Evolutionary conservation across 108 stramenopile species (phyloP), one percentile per base, ranked within the genome.

Genomic region (Cyclotella cryptica): DNA sequence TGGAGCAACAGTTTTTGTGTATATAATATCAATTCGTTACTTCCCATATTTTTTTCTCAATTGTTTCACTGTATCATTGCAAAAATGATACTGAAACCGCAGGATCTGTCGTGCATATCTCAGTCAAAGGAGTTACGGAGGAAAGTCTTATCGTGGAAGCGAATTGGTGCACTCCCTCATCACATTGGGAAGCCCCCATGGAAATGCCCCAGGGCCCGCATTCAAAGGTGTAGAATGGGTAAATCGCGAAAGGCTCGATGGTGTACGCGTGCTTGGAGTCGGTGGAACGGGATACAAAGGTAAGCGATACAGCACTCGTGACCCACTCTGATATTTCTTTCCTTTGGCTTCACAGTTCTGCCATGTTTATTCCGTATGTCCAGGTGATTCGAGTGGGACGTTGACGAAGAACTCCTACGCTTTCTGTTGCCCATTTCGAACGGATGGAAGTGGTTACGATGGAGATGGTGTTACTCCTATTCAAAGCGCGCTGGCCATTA

Each of bases 391-490:
- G n/a, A 79, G 80, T 65, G 91, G 89, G 22, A n/a, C 22, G 13
- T 51, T 92, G 29, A 92, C 91, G 27, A 29, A 80, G 60, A 82
- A 83, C 27, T 65, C 87, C 13, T 92, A 92, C 57, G 47, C 85
- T 0, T 92, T 92, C 64, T 92, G 91, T 41, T 87, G 87, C 49
- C 74, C 74, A 3, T 44, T 74, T 43, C 85, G 85, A 26, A 52
- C 86, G 4, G 91, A 92, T 73, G 91, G 88, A 18, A 83, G 76
- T 22, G 40, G 52, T 19, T 87, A 86, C 35, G 86, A 88, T 60
- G 91, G 91, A 9, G 91, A 92, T 84, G 91, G 91, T n/a, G 79
- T 92, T 44, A 92, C 91, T 28, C 89, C 91, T 15, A 74, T 86
- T 3, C 59, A 79, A 55, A 77, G 74, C 54, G 80, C 88, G 1